These are phyloP conservation scores for Penicillium manginii DNA, from an alignment of 495 filamentous ascomycete species.

Conservation along the genomic window DNA sequence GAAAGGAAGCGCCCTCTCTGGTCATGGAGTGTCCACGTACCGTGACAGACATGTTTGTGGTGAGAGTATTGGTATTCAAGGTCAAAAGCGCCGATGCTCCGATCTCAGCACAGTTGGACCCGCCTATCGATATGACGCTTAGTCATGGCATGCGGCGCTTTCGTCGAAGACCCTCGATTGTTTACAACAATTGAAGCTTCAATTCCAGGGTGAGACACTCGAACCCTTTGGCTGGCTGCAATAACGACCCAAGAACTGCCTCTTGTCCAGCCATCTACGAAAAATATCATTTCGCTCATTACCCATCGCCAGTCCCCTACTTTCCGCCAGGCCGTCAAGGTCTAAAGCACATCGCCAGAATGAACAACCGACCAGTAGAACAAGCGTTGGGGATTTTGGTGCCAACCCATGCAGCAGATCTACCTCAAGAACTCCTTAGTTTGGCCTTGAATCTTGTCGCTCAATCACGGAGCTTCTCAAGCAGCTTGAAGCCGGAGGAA, in stretches of 20 bases:
- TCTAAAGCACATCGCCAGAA: slow-evolving; percentile 20
- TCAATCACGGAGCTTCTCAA: slow-evolving; percentile 81
- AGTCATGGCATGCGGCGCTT: slow-evolving; percentile 26
- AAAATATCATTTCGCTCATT: neutral
- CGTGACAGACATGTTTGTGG: slow-evolving; percentile 37
- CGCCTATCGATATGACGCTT: slow-evolving; percentile 16
- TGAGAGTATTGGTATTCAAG: slow-evolving; percentile 1
- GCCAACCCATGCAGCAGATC: slow-evolving; percentile 71
- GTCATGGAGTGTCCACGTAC: slow-evolving; percentile 19
- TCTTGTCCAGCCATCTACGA: neutral
- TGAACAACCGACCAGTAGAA: slow-evolving; percentile 69
- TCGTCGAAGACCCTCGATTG: slow-evolving; percentile 8
- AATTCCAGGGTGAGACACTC: neutral
- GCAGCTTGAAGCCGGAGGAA: slow-evolving; percentile 81
- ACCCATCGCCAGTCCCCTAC: neutral
- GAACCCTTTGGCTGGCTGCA: neutral
- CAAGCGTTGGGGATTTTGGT: slow-evolving; percentile 76
- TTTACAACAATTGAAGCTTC: slow-evolving; percentile 11
- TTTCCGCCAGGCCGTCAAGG: neutral
- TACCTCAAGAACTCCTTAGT: slow-evolving; percentile 75
- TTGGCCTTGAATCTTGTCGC: slow-evolving; percentile 81
- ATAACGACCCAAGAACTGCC: neutral
- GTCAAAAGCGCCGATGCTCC: neutral
- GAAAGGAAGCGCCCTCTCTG: neutral
- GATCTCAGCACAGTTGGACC: slow-evolving; percentile 8